Base-by-base conservation (phyloP, 176 grass and related monocot species). In the Avena insularis region DNA sequence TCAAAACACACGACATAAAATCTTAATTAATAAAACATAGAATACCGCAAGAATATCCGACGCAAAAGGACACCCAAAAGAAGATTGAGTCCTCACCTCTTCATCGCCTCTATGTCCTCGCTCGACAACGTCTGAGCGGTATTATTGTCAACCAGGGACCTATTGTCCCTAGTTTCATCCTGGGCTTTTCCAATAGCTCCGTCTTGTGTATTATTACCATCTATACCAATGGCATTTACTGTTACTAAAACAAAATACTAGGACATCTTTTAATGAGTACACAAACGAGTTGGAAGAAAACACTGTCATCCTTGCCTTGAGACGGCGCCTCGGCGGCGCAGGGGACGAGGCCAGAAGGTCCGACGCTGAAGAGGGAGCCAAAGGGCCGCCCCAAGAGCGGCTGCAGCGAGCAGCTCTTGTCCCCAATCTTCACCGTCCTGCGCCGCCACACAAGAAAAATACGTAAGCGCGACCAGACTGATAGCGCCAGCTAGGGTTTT, bases 391-490 rank as follows among this genome's bases (percentile, higher is more conserved):
- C 97, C 0, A 96, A n/a, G 58, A 99, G 91, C 49, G 97, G 93
- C 63, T 61, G 78, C 43, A 99, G 90, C 60, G 90, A 91, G 85
- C 87, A 96, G 35, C 74, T 94, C 90, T 86, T 96, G 82, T 96
- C 95, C 46, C 94, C 97, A 29, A 99, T 94, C 89, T 96, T 99
- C 49, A 99, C 87, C 71, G 90, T 90, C 79, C 97, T 99, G 87
- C 81, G 54, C 31, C 23, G 31, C 6, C 50, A 17, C 6, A 69
- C 15, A 36, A 46, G 2, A 50, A 27, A 3, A 14, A 81, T 0
- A 21, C 21, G 78, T 64, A 9, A 75, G 48, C 47, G 46, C 12
- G 49, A 1, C 69, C 15, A 19, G 11, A 38, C 17, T 5, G 40
- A 43, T 43, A 43, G 40, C 40, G 4, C 15, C 16, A 16, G 29